Percentiles rank a stretch among this genome's conserved stretches.
Conservation (phyloP, 169 alveolate species). For the Toxoplasma gondii region DNA sequence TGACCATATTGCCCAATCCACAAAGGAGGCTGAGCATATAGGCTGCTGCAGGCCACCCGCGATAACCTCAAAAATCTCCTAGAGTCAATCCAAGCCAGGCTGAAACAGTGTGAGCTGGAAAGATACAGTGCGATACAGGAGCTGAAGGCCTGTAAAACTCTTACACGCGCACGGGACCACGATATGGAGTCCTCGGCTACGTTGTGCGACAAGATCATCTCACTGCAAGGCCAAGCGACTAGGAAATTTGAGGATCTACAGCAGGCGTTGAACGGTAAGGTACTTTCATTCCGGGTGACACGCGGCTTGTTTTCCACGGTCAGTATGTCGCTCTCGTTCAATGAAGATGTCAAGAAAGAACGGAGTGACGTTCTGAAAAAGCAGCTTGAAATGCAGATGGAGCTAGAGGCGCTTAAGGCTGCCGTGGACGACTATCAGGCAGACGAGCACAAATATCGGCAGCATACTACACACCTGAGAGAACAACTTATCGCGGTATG, state of each 20-base stretch:
- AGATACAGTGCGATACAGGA: neutral
- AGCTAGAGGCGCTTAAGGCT: neutral
- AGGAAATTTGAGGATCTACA: neutral
- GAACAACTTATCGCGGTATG: neutral
- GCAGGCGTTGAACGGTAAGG: neutral
- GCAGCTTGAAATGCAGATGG: conserved; percentile 15
- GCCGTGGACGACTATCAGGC: neutral
- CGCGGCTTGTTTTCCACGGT: neutral
- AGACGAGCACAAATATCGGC: neutral
- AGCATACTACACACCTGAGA: neutral
- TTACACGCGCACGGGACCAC: neutral
- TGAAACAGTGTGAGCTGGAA: neutral
- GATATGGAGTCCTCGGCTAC: neutral
- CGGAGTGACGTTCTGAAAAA: neutral
- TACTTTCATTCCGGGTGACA: neutral
- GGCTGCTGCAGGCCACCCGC: neutral
- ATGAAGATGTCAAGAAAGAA: neutral
- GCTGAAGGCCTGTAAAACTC: neutral
- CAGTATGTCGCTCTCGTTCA: neutral
- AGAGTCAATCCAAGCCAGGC: neutral
- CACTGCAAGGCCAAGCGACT: neutral
- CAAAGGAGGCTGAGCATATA: neutral
- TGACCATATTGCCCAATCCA: neutral
- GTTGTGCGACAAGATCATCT: neutral
- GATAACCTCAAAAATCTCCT: conserved; percentile 11